Percentiles rank a stretch among this genome's conserved stretches.
Evolutionary conservation across 2,329 filamentous ascomycete species (phyloP).

Genomic region (Malbranchea zuffiana): DNA sequence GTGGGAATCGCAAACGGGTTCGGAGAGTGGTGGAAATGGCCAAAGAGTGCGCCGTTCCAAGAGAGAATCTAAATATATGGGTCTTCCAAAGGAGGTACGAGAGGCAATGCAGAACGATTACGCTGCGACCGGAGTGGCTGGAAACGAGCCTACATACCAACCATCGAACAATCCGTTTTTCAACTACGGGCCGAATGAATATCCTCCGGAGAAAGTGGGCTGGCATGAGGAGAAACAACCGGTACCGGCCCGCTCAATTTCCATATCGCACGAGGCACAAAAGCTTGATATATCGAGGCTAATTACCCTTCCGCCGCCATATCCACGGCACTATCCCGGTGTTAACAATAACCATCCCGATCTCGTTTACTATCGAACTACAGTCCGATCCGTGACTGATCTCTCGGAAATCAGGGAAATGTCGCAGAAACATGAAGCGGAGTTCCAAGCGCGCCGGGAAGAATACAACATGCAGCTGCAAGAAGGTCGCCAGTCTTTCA

Average conservation of each 20-base stretch:
- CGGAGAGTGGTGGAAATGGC: slow-evolving; percentile 58
- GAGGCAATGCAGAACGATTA: slow-evolving; percentile 50
- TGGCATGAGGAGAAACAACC: slow-evolving; percentile 39
- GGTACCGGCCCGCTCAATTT: slow-evolving; percentile 15
- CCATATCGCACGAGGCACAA: slow-evolving; percentile 31
- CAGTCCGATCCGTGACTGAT: slow-evolving; percentile 63
- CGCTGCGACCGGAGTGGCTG: slow-evolving; percentile 1
- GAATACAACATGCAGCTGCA: slow-evolving; percentile 42
- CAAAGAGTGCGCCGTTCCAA: slow-evolving; percentile 64
- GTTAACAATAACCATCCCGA: slow-evolving; percentile 94
- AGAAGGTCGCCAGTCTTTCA: slow-evolving; percentile 55
- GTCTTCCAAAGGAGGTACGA: slow-evolving; percentile 64
- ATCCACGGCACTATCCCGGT: slow-evolving; percentile 86
- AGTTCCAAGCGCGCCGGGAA: slow-evolving; percentile 47
- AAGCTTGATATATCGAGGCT: slow-evolving; percentile 81
- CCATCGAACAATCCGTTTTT: slow-evolving; percentile 14
- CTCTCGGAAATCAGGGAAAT: slow-evolving; percentile 59
- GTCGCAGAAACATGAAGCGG: slow-evolving; percentile 41
- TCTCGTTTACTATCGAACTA: slow-evolving; percentile 62
- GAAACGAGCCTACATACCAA: not conserved
- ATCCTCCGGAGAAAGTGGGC: slow-evolving; percentile 55
- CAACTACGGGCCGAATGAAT: slow-evolving; percentile 45
- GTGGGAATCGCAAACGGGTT: slow-evolving; percentile 68
- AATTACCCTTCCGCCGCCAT: slow-evolving; percentile 84
- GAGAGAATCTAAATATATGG: slow-evolving; percentile 94